Conservation (phyloP, 2,329 filamentous ascomycete genomes). For the Neopestalotiopsis sp. region DNA sequence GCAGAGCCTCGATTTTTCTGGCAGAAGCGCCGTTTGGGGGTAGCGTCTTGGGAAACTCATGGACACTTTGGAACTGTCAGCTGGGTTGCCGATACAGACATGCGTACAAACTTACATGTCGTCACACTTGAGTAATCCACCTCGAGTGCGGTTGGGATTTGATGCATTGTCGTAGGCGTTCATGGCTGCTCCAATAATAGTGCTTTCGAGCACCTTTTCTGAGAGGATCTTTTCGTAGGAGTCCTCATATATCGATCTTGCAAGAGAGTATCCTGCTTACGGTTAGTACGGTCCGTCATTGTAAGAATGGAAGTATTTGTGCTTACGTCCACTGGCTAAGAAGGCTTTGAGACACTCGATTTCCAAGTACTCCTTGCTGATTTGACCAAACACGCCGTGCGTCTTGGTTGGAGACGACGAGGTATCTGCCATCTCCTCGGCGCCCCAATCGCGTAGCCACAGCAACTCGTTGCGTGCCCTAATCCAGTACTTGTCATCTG, state of each 20-base stretch:
- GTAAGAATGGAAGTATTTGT: background rate
- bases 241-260: slow-evolving; percentile 65
- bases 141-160: slow-evolving; percentile 78
- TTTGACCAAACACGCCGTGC: slow-evolving; percentile 62
- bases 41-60: slow-evolving; percentile 67
- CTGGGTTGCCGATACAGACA: background rate
- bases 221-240: slow-evolving; percentile 55
- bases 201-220: slow-evolving; percentile 58
- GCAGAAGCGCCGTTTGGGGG: slow-evolving; percentile 54
- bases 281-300: slow-evolving; percentile 26
- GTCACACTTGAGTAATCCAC: slow-evolving; percentile 77
- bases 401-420: slow-evolving; percentile 33
- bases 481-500: slow-evolving; percentile 69
- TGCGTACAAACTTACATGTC: slow-evolving; percentile 65
- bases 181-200: slow-evolving; percentile 68
- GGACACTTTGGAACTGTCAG: slow-evolving; percentile 52
- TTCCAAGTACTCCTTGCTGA: slow-evolving; percentile 69
- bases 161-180: slow-evolving; percentile 81
- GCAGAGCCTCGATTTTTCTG: slow-evolving; percentile 65
- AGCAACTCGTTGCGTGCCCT: slow-evolving; percentile 67
- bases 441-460: slow-evolving; percentile 78
- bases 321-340: slow-evolving; percentile 65
- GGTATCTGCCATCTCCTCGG: slow-evolving; percentile 45
- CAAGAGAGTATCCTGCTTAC: slow-evolving; percentile 63
- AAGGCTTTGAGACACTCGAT: slow-evolving; percentile 73